phyloP scores from a whole-genome alignment of 495 filamentous ascomycete species.

The Bryoglossum gracile region DNA sequence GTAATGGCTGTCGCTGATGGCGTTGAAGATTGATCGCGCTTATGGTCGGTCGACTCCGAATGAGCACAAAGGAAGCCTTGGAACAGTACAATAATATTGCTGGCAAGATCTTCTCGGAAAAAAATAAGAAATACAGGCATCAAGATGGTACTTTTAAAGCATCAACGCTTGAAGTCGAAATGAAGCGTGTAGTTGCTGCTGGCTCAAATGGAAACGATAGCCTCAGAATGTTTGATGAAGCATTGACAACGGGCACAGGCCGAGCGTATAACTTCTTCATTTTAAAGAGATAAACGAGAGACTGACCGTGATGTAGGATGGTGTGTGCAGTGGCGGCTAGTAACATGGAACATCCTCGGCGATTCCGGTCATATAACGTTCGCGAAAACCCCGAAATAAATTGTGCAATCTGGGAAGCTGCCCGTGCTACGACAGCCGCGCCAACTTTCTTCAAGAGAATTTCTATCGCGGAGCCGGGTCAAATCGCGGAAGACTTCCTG shows the following conservation, averaged over 20 bases:
- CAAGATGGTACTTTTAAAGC: slow-evolving; percentile 23
- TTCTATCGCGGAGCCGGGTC: slow-evolving; percentile 4
- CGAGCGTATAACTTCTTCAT: background rate
- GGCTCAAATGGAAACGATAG: background rate
- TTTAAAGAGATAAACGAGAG: background rate
- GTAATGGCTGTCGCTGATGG: background rate
- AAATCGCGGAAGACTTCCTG: slow-evolving; percentile 12
- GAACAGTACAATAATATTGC: slow-evolving; percentile 24
- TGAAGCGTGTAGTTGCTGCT: slow-evolving; percentile 11
- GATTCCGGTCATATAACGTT: slow-evolving; percentile 13
- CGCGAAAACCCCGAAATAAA: background rate
- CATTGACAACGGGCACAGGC: background rate
- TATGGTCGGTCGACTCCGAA: slow-evolving; percentile 31
- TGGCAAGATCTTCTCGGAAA: slow-evolving; percentile 23
- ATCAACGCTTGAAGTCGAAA: slow-evolving; percentile 12
- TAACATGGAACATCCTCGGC: slow-evolving; percentile 6
- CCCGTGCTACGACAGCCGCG: slow-evolving; percentile 18
- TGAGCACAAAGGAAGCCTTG: slow-evolving; percentile 27
- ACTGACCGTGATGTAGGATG: slow-evolving; percentile 11
- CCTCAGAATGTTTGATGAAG: background rate
- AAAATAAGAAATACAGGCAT: background rate
- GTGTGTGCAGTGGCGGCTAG: slow-evolving; percentile 18
- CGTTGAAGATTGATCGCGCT: slow-evolving; percentile 25
- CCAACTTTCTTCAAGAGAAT: slow-evolving; percentile 19
- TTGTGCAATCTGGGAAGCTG: slow-evolving; percentile 18